A percentile compares a stretch with the other conserved stretches of the same genome.
These are phyloP conservation scores for Abelmoschus esculentus DNA, from an alignment of 345 rosid genomes.

Conservation along the genomic window DNA sequence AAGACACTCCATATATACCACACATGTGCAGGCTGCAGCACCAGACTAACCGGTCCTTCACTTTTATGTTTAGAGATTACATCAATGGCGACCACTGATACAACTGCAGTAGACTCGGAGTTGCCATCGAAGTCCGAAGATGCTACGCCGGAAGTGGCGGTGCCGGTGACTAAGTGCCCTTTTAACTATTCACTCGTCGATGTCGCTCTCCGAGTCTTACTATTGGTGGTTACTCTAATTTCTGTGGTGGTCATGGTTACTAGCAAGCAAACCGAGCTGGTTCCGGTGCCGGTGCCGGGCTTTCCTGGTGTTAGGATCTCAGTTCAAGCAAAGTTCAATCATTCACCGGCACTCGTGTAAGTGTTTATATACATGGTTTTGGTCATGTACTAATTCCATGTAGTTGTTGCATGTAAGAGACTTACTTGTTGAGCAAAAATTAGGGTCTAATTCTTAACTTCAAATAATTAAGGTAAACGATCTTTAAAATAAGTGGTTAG, in stretches of 20 bases:
- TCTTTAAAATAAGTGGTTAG: too few relatives aligned
- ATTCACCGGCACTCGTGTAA: conserved; percentile 75
- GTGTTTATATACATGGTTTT: too few relatives aligned
- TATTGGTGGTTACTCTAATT: conserved; percentile 45
- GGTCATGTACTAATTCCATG: too few relatives aligned
- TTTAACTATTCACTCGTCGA: conserved; percentile 24
- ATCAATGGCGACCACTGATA: conserved; percentile 43
- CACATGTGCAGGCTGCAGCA: too few relatives aligned
- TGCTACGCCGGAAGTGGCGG: neutral
- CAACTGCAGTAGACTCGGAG: conserved; percentile 16
- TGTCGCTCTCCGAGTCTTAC: conserved; percentile 38
- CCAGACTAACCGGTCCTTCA: neutral
- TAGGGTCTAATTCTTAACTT: too few relatives aligned
- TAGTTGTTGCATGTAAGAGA: too few relatives aligned
- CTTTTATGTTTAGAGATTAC: neutral
- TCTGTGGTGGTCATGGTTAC: conserved; percentile 51
- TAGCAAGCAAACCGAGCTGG: conserved; percentile 41
- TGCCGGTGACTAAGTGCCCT: conserved; percentile 9
- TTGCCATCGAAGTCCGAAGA: conserved; percentile 3
- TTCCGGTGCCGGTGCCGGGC: conserved; percentile 18
- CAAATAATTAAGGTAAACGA: too few relatives aligned
- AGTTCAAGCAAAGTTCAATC: conserved; percentile 42
- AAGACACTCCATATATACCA: neutral
- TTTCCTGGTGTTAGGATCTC: neutral
- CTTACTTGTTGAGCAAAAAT: too few relatives aligned